Conservation (phyloP, 805 yeast genomes). For the Suhomyces vadensis region DNA sequence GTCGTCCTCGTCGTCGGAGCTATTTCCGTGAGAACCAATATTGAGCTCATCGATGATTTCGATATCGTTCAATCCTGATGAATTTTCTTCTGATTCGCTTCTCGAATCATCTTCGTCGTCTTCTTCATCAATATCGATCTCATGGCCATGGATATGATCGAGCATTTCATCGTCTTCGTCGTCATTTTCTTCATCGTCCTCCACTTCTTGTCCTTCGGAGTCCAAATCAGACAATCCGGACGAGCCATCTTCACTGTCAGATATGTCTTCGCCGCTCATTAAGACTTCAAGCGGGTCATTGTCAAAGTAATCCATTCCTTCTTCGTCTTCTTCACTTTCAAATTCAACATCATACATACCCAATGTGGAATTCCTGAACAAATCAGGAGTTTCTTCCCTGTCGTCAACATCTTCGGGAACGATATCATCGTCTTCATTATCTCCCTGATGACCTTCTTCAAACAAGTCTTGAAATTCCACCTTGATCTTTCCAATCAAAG, state of each 20-base stretch:
- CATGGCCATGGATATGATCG: constrained; percentile 13
- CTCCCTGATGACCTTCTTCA: constrained; percentile 52
- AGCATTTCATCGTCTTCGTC: constrained; percentile 9
- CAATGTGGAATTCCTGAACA: constrained; percentile 83
- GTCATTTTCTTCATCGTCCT: constrained; percentile 13
- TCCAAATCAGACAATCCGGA: constrained; percentile 28
- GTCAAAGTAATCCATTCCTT: constrained; percentile 45
- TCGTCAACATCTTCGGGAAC: constrained; percentile 50
- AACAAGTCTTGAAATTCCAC: constrained; percentile 57
- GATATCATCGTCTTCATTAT: constrained; percentile 44
- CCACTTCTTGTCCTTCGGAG: constrained; percentile 27
- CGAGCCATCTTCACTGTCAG: constrained; percentile 25
- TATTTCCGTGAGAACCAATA: constrained; percentile 29
- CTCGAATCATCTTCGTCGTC: constrained; percentile 28
- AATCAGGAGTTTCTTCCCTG: constrained; percentile 75
- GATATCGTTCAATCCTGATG: constrained; percentile 25
- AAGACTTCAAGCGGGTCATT: constrained; percentile 42
- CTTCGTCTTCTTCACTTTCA: constrained; percentile 59
- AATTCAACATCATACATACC: constrained; percentile 91
- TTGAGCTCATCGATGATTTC: constrained; percentile 38
- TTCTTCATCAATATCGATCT: constrained; percentile 34
- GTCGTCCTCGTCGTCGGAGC: constrained; percentile 29
- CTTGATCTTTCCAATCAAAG: constrained; percentile 56
- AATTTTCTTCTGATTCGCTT: not conserved
- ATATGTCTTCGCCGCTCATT: constrained; percentile 33